These are phyloP conservation scores for Amaranthus hypochondriacus DNA, from an alignment of 148 eudicot species.

Conservation along the genomic window DNA sequence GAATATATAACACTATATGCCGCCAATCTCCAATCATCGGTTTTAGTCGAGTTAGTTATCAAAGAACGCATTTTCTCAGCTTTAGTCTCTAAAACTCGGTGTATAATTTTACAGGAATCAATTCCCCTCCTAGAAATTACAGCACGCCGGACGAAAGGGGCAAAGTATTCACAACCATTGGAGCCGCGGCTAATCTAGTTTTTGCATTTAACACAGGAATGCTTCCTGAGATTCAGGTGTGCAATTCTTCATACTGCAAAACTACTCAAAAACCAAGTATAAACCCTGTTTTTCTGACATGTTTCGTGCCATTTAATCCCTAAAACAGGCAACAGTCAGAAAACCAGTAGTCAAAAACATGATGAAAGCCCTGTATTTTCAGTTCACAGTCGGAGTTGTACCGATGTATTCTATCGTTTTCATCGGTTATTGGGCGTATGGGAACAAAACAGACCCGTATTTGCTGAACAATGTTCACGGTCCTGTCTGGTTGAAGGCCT, in stretches of 20 bases:
- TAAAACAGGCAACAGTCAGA: constrained; percentile 75
- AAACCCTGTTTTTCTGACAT: constrained; percentile 1
- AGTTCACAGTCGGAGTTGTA: constrained; percentile 70
- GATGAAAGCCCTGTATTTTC: constrained; percentile 94
- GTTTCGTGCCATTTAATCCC: neutral
- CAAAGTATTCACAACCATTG: constrained; percentile 70
- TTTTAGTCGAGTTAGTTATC: too few relatives aligned
- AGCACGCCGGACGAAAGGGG: constrained; percentile 41
- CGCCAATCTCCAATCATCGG: too few relatives aligned
- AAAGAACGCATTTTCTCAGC: too few relatives aligned
- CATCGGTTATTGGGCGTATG: constrained; percentile 95
- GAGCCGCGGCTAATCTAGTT: constrained; percentile 81
- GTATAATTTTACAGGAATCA: constrained; percentile 38
- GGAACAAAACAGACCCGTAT: constrained; percentile 52
- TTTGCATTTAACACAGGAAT: constrained; percentile 94
- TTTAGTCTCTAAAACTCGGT: neutral
- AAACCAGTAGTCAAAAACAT: constrained; percentile 89
- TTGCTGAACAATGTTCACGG: constrained; percentile 63
- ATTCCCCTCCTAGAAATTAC: constrained; percentile 70
- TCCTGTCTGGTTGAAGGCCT: constrained; percentile 72
- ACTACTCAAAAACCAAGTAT: neutral
- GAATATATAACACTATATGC: too few relatives aligned
- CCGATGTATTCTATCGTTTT: constrained; percentile 77
- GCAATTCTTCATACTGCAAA: neutral
- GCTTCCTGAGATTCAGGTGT: constrained; percentile 99